These are phyloP conservation scores for Dictyostelium firmibasis DNA, from an alignment of 78 protist genomes.

Conservation along the genomic window DNA sequence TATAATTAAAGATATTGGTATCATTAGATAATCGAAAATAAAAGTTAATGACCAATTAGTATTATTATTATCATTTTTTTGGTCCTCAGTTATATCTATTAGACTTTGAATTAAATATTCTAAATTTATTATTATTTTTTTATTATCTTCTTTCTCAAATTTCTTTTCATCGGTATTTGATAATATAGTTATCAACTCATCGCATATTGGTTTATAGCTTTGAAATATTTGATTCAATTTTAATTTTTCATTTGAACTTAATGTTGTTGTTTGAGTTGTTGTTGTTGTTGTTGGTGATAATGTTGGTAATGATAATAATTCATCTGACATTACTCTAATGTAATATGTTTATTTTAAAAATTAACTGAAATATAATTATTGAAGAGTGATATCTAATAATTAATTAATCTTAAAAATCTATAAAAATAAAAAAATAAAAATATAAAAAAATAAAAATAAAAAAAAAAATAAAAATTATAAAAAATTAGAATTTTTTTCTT, in stretches of 20 bases:
- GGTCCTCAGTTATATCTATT: background rate
- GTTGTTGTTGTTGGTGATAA: background rate
- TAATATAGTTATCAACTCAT: slow-evolving; percentile 6
- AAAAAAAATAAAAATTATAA: too few species aligned
- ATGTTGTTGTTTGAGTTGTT: background rate
- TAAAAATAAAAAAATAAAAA: too few species aligned
- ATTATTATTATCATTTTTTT: background rate
- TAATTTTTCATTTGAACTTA: slow-evolving; percentile 2
- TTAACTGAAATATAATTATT: too few species aligned
- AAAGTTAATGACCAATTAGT: background rate
- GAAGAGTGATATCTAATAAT: too few species aligned
- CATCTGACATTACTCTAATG: background rate
- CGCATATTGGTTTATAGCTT: slow-evolving; percentile 59
- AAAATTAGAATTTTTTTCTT: too few species aligned
- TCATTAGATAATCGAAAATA: slow-evolving; percentile 22
- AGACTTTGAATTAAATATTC: background rate
- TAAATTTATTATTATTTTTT: background rate
- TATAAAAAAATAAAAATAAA: too few species aligned
- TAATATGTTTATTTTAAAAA: too few species aligned
- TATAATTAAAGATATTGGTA: slow-evolving; percentile 41
- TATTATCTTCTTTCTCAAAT: background rate
- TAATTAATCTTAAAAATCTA: too few species aligned
- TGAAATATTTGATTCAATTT: background rate
- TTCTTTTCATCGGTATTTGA: background rate
- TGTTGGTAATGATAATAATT: background rate